Evolutionary conservation across 176 grass and related monocot genomes (phyloP), one percentile per base, ranked within the genome.

Genomic region (Hordeum vulgare): DNA sequence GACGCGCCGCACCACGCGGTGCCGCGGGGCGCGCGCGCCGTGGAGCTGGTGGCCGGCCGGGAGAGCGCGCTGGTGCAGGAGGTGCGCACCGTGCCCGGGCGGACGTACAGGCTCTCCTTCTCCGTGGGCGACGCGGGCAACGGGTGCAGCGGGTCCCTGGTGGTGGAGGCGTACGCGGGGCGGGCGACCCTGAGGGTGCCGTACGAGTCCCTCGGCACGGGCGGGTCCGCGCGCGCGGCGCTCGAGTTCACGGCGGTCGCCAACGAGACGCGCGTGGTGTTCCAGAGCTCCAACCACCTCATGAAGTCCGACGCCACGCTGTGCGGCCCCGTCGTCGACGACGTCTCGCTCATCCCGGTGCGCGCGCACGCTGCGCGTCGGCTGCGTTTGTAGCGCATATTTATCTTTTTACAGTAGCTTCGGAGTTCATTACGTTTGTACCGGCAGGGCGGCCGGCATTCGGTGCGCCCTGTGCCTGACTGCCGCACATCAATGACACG

Each of bases 11-110:
- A 93, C 85, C 71, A 66, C 83, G 42, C 28, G 18, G 85, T 94
- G 79, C 88, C 91, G 11, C 85, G 28, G 20, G 91, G 91, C 70
- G 18, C 39, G 17, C 71, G 75, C 54, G 91, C 91, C 25, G 88
- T 90, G 53, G 83, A 94, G 86, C 80, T 94, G 25, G 92, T 91
- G 31, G 83, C 83, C 39, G 86, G 86, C 11, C 61, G 74, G 59
- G 92, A 94, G 84, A 58, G 44, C 59, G 86, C 92, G 47, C 89
- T 94, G 63, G 25, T 83, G 58, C 92, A 94, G 84, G 80, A 85
- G 80, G 77, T 47, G 71, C 21, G 24, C 37, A 94, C 92, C 11
- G 34, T 33, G 69, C 49, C 84, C 4, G 84, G 86, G 11, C 8
- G 47, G 45, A 4, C 5, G 10, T 94, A 94, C 84, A 20, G 15